Evolutionary conservation across 139 green algal genomes (phyloP).

Genomic region (Nannochloris sp.): DNA sequence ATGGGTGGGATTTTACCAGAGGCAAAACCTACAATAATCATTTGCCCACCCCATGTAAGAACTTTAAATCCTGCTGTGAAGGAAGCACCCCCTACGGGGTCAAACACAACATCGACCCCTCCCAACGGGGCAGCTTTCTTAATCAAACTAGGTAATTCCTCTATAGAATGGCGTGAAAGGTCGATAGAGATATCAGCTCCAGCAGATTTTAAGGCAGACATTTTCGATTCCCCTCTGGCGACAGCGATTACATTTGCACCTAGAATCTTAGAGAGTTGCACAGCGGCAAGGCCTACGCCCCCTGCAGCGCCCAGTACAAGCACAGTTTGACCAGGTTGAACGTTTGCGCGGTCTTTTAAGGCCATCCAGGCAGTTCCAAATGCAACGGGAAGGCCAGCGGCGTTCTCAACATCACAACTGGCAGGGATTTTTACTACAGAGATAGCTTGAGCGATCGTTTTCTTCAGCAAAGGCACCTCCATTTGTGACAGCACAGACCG

Average conservation of each 20-base stretch:
- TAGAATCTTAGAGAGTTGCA: slow-evolving; percentile 53
- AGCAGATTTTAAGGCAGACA: slow-evolving; percentile 17
- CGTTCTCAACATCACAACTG: slow-evolving; percentile 15
- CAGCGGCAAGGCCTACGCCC: slow-evolving; percentile 77
- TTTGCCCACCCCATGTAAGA: slow-evolving; percentile 66
- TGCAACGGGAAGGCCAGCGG: slow-evolving; percentile 66
- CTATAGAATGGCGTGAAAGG: slow-evolving; percentile 3
- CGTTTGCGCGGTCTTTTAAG: slow-evolving; percentile 50
- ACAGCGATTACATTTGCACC: slow-evolving; percentile 68
- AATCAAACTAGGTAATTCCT: slow-evolving; percentile 24
- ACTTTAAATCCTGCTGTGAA: slow-evolving; percentile 59
- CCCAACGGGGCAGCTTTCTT: neutral
- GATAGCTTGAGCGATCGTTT: slow-evolving; percentile 42
- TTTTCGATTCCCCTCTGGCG: slow-evolving; percentile 32
- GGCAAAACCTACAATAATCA: slow-evolving; percentile 82
- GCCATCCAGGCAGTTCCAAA: slow-evolving; percentile 83
- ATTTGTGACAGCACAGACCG: slow-evolving; percentile 45
- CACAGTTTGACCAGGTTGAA: slow-evolving; percentile 65
- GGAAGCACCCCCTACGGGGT: slow-evolving; percentile 67
- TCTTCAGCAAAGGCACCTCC: slow-evolving; percentile 67
- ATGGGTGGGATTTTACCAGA: slow-evolving; percentile 58
- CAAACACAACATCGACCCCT: slow-evolving; percentile 76
- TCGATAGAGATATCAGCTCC: slow-evolving; percentile 59
- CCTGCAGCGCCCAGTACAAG: slow-evolving; percentile 77
- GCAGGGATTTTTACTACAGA: slow-evolving; percentile 31